phyloP scores from a whole-genome alignment of 306 rosid genomes.

The Ziziphus jujuba region DNA sequence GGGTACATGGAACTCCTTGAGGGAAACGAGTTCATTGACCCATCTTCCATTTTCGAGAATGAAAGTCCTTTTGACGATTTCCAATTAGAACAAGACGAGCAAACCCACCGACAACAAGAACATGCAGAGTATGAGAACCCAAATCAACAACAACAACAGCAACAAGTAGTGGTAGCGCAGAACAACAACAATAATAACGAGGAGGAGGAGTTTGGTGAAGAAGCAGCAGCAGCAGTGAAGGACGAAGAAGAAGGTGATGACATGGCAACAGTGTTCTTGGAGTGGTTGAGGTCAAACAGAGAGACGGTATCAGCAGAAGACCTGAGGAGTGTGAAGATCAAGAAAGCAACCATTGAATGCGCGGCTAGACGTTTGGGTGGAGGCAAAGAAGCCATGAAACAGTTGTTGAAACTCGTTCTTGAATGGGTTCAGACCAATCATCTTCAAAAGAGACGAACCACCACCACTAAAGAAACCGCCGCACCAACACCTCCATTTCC shows the following conservation, averaged over 20 bases:
- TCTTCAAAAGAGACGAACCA: constrained; percentile 57
- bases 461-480: constrained; percentile 16
- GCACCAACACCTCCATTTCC: not conserved
- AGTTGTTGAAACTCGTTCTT: constrained; percentile 79
- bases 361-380: constrained; percentile 89
- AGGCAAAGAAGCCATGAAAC: constrained; percentile 92
- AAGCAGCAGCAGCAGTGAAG: constrained; percentile 7
- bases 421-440: constrained; percentile 95
- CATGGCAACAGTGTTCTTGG: constrained; percentile 83
- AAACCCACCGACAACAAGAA: constrained; percentile 1
- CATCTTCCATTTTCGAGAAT: constrained; percentile 51
- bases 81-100: constrained; percentile 27
- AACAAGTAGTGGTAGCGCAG: constrained; percentile 17
- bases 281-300: constrained; percentile 76
- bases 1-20: constrained; percentile 81
- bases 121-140: constrained; percentile 15
- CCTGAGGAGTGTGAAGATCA: constrained; percentile 78
- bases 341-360: constrained; percentile 72
- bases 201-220: constrained; percentile 8
- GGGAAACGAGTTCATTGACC: constrained; percentile 58
- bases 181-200: not conserved
- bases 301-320: constrained; percentile 88
- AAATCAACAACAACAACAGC: constrained; percentile 17
- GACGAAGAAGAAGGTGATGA: constrained; percentile 39
- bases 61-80: constrained; percentile 47